phyloP scores from a whole-genome alignment of 768 basidiomycete genomes.

The Pholiota molesta region DNA sequence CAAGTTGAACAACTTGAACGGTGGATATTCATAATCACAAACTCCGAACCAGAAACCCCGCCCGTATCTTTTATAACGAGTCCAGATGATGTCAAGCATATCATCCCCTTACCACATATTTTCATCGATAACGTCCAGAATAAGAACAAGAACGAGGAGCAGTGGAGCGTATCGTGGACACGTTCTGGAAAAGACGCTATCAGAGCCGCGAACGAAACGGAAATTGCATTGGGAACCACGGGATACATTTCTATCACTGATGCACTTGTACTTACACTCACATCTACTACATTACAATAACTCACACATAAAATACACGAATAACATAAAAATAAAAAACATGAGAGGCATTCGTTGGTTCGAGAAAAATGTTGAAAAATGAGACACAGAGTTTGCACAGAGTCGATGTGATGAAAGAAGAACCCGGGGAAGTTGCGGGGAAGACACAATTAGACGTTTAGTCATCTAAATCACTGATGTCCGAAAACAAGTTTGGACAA shows the following conservation, averaged over 20 bases:
- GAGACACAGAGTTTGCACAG: too few relatives aligned
- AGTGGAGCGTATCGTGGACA: neutral
- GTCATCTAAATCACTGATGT: neutral
- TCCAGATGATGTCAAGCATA: neutral
- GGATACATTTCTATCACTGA: neutral
- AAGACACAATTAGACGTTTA: slow-evolving; percentile 1
- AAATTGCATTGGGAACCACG: neutral
- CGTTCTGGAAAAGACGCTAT: neutral
- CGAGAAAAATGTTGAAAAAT: neutral
- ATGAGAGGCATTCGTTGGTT: neutral
- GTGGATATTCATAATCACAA: neutral
- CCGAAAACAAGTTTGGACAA: neutral
- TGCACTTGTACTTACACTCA: neutral
- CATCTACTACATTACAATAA: slow-evolving; percentile 1
- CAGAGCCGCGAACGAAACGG: neutral
- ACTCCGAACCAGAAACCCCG: neutral
- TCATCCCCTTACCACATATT: neutral
- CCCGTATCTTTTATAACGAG: neutral
- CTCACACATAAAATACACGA: slow-evolving; percentile 3
- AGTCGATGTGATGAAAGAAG: neutral
- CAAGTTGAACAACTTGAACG: neutral
- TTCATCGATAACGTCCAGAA: neutral
- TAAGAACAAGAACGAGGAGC: neutral
- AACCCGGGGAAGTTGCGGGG: neutral
- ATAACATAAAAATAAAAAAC: neutral